Conservation (phyloP, 768 basidiomycete species). For the Leccinellum albellum region DNA sequence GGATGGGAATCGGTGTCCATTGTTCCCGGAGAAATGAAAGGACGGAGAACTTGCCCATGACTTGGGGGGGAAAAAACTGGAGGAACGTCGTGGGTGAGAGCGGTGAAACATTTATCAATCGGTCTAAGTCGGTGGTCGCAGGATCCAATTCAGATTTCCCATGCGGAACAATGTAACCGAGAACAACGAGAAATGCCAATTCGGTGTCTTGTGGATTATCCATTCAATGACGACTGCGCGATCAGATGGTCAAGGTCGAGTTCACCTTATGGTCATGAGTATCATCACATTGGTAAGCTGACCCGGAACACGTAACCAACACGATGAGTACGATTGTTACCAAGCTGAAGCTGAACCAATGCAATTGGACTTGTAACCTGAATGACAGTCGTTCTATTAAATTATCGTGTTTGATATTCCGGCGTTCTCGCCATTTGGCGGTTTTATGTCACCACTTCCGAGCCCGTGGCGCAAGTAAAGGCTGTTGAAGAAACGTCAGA, state of each 20-base stretch:
- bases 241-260: not conserved
- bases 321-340: not conserved
- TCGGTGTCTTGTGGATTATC: not conserved
- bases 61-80: not conserved
- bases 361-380: not conserved
- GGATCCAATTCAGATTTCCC: not conserved
- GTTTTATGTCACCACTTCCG: not conserved
- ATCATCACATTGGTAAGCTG: not conserved
- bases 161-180: not conserved
- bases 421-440: not conserved
- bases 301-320: not conserved
- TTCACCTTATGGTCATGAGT: too few relatives aligned
- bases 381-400: not conserved
- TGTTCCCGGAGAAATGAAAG: conserved; percentile 24
- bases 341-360: not conserved
- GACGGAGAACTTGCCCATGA: conserved; percentile 24
- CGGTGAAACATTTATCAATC: not conserved
- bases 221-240: not conserved
- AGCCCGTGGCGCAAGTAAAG: too few relatives aligned
- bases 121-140: not conserved
- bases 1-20: conserved; percentile 24
- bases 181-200: not conserved
- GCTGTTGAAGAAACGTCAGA: not conserved
- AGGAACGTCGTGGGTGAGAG: not conserved
- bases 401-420: not conserved